A percentile compares a stretch with the other conserved stretches of the same genome.
These are phyloP conservation scores for Corymbia maculata DNA, from an alignment of 345 rosid species.

Conservation along the genomic window DNA sequence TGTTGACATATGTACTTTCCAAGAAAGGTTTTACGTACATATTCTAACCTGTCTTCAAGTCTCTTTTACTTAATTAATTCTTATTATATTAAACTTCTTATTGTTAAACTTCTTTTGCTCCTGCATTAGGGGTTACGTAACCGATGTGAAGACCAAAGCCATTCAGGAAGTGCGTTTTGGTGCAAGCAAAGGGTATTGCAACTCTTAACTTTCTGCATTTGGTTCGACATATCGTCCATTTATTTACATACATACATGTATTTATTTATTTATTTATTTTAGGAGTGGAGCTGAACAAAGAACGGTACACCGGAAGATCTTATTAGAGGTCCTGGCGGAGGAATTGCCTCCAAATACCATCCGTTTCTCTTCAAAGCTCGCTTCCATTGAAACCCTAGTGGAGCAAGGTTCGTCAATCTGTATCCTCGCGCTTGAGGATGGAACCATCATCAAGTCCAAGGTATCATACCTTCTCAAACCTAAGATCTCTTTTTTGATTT, in stretches of 20 bases:
- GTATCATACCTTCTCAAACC: neutral
- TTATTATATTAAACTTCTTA: neutral
- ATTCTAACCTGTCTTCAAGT: neutral
- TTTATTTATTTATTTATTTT: neutral
- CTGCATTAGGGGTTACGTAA: constrained; percentile 1
- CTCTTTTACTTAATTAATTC: neutral
- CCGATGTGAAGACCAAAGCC: constrained; percentile 14
- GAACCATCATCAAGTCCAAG: constrained; percentile 24
- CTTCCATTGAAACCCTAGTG: constrained; percentile 3
- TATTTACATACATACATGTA: neutral
- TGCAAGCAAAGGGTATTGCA: neutral
- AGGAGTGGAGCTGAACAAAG: neutral
- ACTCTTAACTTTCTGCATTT: neutral
- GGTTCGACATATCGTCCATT: neutral
- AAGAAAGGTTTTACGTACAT: neutral
- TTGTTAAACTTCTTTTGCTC: neutral
- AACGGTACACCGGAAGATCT: constrained; percentile 11
- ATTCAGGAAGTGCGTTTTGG: neutral
- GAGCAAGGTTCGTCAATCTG: neutral
- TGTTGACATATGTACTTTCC: neutral
- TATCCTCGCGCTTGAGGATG: constrained; percentile 15
- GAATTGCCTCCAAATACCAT: constrained; percentile 18
- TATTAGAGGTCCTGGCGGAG: constrained; percentile 15
- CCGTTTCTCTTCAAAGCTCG: constrained; percentile 23
- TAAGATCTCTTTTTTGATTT: neutral